Percentiles rank a stretch among this genome's conserved stretches.
These are phyloP conservation scores for Aspergillus quadrilineatus DNA, from an alignment of 2,329 filamentous ascomycete species.

Conservation along the genomic window DNA sequence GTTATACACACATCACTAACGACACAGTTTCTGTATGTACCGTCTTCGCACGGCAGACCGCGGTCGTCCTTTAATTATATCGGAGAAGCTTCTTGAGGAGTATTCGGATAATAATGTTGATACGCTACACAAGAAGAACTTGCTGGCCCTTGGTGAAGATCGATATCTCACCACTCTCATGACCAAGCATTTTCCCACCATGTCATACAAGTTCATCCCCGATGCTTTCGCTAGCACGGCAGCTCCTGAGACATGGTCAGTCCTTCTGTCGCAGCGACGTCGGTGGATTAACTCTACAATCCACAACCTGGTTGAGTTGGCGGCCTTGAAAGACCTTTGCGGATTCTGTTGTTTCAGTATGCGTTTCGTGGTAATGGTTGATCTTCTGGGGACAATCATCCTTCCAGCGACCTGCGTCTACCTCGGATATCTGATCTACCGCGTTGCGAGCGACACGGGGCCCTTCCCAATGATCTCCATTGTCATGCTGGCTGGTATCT, in stretches of 20 bases:
- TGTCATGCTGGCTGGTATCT: conserved; percentile 83
- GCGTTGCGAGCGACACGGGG: conserved; percentile 65
- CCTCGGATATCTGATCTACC: conserved; percentile 83
- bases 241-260: conserved; percentile 89
- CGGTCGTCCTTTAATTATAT: conserved; percentile 90
- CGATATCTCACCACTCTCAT: conserved; percentile 95
- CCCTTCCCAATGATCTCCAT: conserved; percentile 85
- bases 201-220: conserved; percentile 94
- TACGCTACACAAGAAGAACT: conserved; percentile 91
- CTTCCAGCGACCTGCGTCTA: conserved; percentile 87
- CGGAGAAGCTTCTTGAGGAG: conserved; percentile 80
- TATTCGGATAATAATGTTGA: conserved; percentile 89
- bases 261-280: conserved; percentile 94
- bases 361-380: conserved; percentile 93
- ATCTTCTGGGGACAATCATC: conserved; percentile 88
- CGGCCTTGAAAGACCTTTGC: conserved; percentile 88
- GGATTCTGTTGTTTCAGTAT: conserved; percentile 99
- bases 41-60: conserved; percentile 90
- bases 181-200: conserved; percentile 94
- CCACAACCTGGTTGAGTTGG: conserved; percentile 89
- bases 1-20: conserved; percentile 1
- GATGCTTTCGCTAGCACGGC: conserved; percentile 93
- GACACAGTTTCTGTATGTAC: conserved; percentile 92
- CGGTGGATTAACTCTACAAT: conserved; percentile 99
- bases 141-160: conserved; percentile 92